phyloP scores from a whole-genome alignment of 2,329 filamentous ascomycete genomes.

The Phialophora verrucosa region DNA sequence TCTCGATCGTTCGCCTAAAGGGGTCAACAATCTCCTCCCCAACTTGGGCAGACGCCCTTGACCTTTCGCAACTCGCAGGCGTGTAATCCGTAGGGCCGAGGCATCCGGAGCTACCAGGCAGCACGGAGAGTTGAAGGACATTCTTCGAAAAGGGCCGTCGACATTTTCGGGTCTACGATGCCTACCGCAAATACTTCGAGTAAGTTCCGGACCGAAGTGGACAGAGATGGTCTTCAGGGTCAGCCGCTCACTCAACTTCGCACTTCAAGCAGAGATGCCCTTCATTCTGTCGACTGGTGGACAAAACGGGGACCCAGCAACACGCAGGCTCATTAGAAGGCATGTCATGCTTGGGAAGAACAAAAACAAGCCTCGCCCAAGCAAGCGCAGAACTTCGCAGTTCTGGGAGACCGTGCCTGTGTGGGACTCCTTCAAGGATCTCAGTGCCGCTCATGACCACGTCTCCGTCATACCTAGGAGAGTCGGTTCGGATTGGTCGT shows the following conservation, averaged over 20 bases:
- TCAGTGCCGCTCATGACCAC: neutral
- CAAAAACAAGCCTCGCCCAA: conserved; percentile 40
- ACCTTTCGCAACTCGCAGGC: too few relatives aligned
- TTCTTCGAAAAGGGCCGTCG: neutral
- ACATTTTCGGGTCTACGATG: neutral
- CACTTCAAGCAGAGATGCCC: conserved; percentile 32
- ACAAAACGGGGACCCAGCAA: conserved; percentile 42
- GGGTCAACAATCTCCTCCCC: neutral
- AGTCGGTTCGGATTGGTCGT: conserved; percentile 35
- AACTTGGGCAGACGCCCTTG: neutral
- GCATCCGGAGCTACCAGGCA: too few relatives aligned
- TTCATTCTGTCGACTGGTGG: conserved; percentile 44
- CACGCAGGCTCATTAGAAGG: conserved; percentile 48
- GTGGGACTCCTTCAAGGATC: neutral
- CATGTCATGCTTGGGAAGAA: conserved; percentile 55
- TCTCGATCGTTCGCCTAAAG: neutral
- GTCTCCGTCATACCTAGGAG: conserved; percentile 9
- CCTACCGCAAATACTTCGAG: neutral
- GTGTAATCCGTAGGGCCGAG: too few relatives aligned
- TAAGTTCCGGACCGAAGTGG: neutral
- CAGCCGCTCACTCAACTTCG: neutral
- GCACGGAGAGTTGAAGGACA: too few relatives aligned
- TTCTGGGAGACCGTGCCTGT: neutral
- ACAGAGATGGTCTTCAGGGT: neutral
- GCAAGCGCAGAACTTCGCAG: conserved; percentile 9